phyloP scores from a whole-genome alignment of 106 monocot species.

The Phalaenopsis aphrodite region DNA sequence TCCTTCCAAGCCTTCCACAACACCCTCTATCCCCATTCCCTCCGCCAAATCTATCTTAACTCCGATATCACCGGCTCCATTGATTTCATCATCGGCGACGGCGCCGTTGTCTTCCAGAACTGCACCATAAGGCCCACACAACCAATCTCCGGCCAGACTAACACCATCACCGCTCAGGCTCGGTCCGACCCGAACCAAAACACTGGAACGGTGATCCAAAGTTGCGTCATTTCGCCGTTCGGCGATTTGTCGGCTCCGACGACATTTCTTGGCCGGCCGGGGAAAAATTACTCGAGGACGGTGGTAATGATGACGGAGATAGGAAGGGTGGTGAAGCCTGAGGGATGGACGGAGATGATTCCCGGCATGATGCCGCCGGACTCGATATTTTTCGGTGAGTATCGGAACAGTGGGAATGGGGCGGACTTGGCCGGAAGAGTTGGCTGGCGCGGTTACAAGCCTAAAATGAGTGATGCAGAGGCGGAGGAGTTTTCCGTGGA shows the following conservation, averaged over 20 bases:
- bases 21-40: conserved; percentile 39
- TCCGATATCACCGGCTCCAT: conserved; percentile 36
- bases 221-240: conserved; percentile 9
- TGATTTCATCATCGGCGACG: conserved; percentile 2
- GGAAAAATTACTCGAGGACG: conserved; percentile 32
- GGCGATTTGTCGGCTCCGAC: conserved; percentile 6
- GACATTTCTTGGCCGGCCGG: conserved; percentile 32
- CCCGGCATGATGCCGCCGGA: conserved; percentile 3
- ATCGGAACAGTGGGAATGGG: conserved; percentile 26
- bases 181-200: conserved; percentile 29
- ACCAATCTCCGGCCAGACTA: conserved; percentile 20
- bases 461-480: background rate
- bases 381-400: conserved; percentile 39
- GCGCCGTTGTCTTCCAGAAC: conserved; percentile 33
- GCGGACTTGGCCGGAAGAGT: conserved; percentile 11
- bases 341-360: conserved; percentile 23
- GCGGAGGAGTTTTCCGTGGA: background rate
- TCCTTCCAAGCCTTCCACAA: conserved; percentile 41
- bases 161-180: conserved; percentile 33
- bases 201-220: conserved; percentile 30
- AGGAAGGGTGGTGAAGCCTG: conserved; percentile 12
- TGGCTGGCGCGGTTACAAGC: conserved; percentile 18
- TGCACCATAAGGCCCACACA: conserved; percentile 26
- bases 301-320: conserved; percentile 28
- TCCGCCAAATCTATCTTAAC: conserved; percentile 36